phyloP scores from a whole-genome alignment of 2,329 filamentous ascomycete species.

The Cryphonectria naterciae region DNA sequence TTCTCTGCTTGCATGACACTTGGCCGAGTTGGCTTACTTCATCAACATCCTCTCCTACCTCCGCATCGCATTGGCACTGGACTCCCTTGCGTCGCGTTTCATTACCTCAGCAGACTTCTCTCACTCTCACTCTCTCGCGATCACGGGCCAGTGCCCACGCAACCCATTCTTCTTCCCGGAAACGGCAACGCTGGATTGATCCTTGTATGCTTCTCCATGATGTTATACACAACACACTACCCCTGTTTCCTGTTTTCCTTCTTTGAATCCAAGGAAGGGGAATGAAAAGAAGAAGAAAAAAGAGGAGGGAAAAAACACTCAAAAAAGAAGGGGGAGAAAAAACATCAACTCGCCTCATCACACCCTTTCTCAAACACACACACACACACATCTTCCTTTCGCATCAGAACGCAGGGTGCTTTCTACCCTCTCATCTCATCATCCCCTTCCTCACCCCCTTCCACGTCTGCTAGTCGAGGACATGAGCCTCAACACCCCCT shows the following conservation, averaged over 20 bases:
- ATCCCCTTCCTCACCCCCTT: too few relatives aligned
- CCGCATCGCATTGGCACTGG: slow-evolving; percentile 1
- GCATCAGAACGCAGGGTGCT: not conserved
- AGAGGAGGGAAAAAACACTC: too few relatives aligned
- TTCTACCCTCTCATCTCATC: not conserved
- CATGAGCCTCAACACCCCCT: not conserved
- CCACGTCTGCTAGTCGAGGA: slow-evolving; percentile 8
- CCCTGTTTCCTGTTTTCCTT: not conserved
- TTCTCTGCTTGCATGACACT: not conserved
- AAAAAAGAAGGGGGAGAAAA: too few relatives aligned
- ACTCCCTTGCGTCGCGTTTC: not conserved
- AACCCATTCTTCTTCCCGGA: not conserved
- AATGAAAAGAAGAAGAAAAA: not conserved
- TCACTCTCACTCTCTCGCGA: slow-evolving; percentile 1
- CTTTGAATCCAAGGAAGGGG: not conserved
- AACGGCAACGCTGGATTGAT: slow-evolving; percentile 18
- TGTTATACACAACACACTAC: not conserved
- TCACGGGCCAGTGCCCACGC: slow-evolving; percentile 24
- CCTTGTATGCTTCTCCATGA: not conserved
- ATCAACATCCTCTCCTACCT: slow-evolving; percentile 23
- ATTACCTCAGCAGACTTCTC: slow-evolving; percentile 17
- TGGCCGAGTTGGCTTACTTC: slow-evolving; percentile 25
- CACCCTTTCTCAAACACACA: not conserved
- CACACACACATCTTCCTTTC: not conserved
- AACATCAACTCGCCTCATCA: not conserved